Base-by-base conservation (phyloP, 805 yeast species). In the Clavispora asparagi region DNA sequence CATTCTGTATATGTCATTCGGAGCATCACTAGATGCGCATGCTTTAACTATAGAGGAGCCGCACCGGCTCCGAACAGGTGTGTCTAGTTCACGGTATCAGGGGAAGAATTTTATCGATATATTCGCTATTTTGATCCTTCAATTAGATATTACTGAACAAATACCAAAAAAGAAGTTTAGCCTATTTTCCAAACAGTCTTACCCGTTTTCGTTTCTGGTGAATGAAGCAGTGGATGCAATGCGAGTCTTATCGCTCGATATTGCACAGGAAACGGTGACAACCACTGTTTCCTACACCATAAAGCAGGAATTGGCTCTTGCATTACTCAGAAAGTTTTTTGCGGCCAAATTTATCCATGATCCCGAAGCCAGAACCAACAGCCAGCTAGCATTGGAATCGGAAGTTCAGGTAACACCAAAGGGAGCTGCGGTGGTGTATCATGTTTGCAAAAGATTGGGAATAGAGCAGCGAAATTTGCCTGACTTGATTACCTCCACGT, bases 371-470 rank as follows among this genome's bases (percentile, higher is more conserved):
- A 68, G 92, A 55, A 88, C 96, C 0, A 60, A 85, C 38, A 52
- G 60, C 12, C 59, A 88, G 27, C 25, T 41, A 13, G 32, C 23
- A 6, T 13, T 14, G 9, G 19, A 29, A 6, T 8, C 26, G 38
- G 11, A 13, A 8, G 37, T 41, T 6, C 97, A 92, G 59, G 96
- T 96, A 4, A 88, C 97, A 0, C 90, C 97, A 0, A 92, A 92
- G 58, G 98, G 97, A 1, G 81, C 89, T 7, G 82, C 89, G 0
- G 58, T 88, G 0, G 63, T 91, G 2, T 80, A 79, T 42, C 68
- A 72, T 14, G 88, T 83, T 60, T 81, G 85, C 50, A 68, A 71
- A 42, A 76, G 70, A 37, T 62, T 74, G 40, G 95, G 90, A 0
- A 61, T 82, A 41, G 70, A 65, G 39, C 62, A 63, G 13, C 48